A percentile compares a stretch with the other conserved stretches of the same genome.
Conservation (phyloP, 1,284 basidiomycete species). For the Rhodotorula glutinis region DNA sequence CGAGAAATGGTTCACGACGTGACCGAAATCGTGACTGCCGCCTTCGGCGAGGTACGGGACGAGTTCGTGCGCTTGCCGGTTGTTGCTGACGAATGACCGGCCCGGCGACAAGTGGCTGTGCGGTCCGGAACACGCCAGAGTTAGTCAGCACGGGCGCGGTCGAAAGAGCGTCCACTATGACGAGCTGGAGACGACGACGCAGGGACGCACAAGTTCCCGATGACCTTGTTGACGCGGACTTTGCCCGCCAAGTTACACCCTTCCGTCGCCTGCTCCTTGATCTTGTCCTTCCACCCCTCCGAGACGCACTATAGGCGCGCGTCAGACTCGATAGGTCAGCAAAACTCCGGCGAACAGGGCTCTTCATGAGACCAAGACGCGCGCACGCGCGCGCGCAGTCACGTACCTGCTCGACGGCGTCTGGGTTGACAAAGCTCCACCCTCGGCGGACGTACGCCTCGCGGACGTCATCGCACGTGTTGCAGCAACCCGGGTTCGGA, state of each 20-base stretch:
- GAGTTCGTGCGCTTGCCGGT: constrained; percentile 81
- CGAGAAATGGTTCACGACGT: constrained; percentile 50
- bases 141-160: too few relatives aligned
- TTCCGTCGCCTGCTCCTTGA: constrained; percentile 86
- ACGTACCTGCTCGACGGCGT: constrained; percentile 83
- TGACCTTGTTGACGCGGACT: constrained; percentile 94
- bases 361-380: too few relatives aligned
- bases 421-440: constrained; percentile 91
- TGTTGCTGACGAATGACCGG: constrained; percentile 83
- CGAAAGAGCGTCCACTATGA: neutral
- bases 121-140: neutral
- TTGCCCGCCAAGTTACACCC: constrained; percentile 91
- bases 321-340: too few relatives aligned
- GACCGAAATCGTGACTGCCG: constrained; percentile 89
- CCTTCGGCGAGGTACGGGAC: constrained; percentile 89
- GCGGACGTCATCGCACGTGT: constrained; percentile 92
- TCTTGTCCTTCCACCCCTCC: constrained; percentile 92
- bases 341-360: too few relatives aligned
- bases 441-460: constrained; percentile 85
- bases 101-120: constrained; percentile 61
- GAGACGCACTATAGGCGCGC: constrained; percentile 67
- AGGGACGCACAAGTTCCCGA: constrained; percentile 63
- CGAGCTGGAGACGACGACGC: constrained; percentile 54
- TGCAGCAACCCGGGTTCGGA: constrained; percentile 66
- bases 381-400: too few relatives aligned